A percentile compares a stretch with the other conserved stretches of the same genome.
These are phyloP conservation scores for Pythium dissimile DNA, from an alignment of 352 stramenopile genomes.

Conservation along the genomic window DNA sequence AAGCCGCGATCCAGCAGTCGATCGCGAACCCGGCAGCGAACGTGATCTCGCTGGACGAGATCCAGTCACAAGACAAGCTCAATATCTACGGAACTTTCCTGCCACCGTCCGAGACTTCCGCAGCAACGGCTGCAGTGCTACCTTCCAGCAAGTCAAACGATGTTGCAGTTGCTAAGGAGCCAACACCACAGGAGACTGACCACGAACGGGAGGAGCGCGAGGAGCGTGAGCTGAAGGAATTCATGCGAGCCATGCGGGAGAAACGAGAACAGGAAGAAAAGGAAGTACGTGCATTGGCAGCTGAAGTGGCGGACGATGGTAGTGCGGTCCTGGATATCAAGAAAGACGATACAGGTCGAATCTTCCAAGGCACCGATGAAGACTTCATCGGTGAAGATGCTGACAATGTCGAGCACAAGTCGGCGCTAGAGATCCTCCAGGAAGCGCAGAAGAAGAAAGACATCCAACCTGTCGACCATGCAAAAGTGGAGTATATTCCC, in stretches of 20 bases:
- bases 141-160: background rate
- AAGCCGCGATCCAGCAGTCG: conserved; percentile 71
- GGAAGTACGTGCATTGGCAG: no score
- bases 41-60: conserved; percentile 83
- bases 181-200: conserved; percentile 46
- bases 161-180: background rate
- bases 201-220: conserved; percentile 72
- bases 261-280: conserved; percentile 61
- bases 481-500: conserved; percentile 87
- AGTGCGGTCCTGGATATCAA: conserved; percentile 20
- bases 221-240: conserved; percentile 79
- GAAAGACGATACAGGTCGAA: conserved; percentile 68
- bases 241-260: conserved; percentile 80
- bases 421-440: conserved; percentile 88
- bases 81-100: conserved; percentile 88
- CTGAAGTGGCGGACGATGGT: conserved; percentile 1
- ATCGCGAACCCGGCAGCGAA: conserved; percentile 66
- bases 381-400: conserved; percentile 81
- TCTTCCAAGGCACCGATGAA: conserved; percentile 86
- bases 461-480: conserved; percentile 96
- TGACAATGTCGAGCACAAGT: conserved; percentile 68
- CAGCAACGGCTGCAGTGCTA: background rate
- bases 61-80: conserved; percentile 69
- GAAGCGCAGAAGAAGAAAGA: conserved; percentile 92
- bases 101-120: conserved; percentile 25